phyloP scores from a whole-genome alignment of 2,329 filamentous ascomycete genomes.

The Paecilomyces sp. region DNA sequence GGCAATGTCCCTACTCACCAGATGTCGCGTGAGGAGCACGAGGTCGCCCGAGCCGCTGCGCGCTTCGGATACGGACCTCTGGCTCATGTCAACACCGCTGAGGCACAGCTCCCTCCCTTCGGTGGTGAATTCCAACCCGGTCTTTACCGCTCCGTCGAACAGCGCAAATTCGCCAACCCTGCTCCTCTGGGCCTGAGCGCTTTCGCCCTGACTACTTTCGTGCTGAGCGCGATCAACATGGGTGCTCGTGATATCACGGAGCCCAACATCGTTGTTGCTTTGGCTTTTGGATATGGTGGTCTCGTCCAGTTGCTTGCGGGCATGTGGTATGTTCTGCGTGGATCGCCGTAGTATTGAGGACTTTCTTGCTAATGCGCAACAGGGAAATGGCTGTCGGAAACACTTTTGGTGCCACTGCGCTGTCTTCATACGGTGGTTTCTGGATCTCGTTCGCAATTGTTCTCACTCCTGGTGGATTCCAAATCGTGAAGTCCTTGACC shows the following conservation, averaged over 20 bases:
- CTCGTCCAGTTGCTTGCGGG: constrained; percentile 72
- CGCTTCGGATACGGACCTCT: constrained; percentile 47
- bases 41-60: constrained; percentile 37
- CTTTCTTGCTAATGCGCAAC: not conserved
- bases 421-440: constrained; percentile 78
- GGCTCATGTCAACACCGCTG: constrained; percentile 40
- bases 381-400: constrained; percentile 86
- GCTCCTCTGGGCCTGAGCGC: constrained; percentile 69
- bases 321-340: constrained; percentile 61
- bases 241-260: constrained; percentile 51
- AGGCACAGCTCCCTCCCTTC: constrained; percentile 52
- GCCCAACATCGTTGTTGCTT: constrained; percentile 61
- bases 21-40: constrained; percentile 38
- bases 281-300: constrained; percentile 70
- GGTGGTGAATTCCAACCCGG: constrained; percentile 69
- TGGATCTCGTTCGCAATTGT: constrained; percentile 72
- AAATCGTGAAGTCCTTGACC: constrained; percentile 43
- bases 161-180: constrained; percentile 70
- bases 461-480: constrained; percentile 60
- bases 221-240: constrained; percentile 69
- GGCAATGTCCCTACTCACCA: constrained; percentile 17
- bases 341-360: too few relatives aligned
- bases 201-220: constrained; percentile 78
- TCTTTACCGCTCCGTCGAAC: constrained; percentile 56
- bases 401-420: constrained; percentile 74